phyloP scores from a whole-genome alignment of 1,284 basidiomycete genomes.

The Cryptococcus sp. region DNA sequence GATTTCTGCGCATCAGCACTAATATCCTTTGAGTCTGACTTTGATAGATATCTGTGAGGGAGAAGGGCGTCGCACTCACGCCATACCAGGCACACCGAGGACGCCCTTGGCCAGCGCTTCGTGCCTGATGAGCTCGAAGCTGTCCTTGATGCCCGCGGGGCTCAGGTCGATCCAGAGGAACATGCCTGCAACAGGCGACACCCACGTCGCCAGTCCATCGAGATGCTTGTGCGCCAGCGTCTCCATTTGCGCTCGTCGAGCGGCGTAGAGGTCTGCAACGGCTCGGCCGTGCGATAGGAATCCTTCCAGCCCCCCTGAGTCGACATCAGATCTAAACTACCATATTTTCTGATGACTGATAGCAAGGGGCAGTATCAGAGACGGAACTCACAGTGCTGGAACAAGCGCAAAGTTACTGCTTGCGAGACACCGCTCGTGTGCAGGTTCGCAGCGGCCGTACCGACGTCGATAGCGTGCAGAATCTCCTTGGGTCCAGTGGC shows the following conservation, averaged over 20 bases:
- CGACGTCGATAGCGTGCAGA: conserved; percentile 70
- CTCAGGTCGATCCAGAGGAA: conserved; percentile 73
- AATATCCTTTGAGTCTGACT: background rate
- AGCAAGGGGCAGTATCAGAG: background rate
- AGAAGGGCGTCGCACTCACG: conserved; percentile 39
- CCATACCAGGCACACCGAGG: conserved; percentile 77
- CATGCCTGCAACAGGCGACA: conserved; percentile 82
- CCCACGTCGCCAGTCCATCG: conserved; percentile 77
- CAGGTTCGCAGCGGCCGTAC: conserved; percentile 63
- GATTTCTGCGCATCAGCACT: background rate
- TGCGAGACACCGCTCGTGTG: conserved; percentile 79
- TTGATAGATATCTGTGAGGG: conserved; percentile 40
- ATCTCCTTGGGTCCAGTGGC: conserved; percentile 75
- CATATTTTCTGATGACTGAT: background rate
- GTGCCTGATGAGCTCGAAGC: conserved; percentile 71
- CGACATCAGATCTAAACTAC: background rate
- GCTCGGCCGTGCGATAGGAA: conserved; percentile 71
- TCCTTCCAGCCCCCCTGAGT: conserved; percentile 64
- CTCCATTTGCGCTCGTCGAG: conserved; percentile 78
- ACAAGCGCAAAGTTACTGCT: conserved; percentile 68
- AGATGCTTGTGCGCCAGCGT: conserved; percentile 71
- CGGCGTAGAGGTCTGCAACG: conserved; percentile 77
- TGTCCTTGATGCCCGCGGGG: conserved; percentile 59
- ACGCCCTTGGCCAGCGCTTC: conserved; percentile 80
- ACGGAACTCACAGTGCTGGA: conserved; percentile 63